Evolutionary conservation across 768 basidiomycete genomes (phyloP).

Genomic region (Clathrus columnatus): DNA sequence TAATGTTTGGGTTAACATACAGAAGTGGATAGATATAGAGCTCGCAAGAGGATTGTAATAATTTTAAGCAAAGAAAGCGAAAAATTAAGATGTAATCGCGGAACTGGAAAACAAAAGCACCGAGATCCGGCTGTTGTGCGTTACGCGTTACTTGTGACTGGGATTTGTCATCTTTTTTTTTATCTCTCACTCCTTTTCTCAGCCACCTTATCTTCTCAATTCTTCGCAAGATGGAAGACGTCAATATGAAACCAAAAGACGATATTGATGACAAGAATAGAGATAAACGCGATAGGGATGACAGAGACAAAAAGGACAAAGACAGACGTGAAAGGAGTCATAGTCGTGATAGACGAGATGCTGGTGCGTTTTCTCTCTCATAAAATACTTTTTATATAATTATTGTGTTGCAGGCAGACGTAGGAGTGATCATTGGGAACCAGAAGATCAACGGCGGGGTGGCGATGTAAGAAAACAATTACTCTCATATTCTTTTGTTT

Average conservation of each 20-base stretch:
- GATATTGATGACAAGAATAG: slow-evolving; percentile 14
- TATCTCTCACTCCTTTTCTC: not conserved
- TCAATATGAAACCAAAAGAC: slow-evolving; percentile 11
- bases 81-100: not conserved
- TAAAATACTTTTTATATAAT: slow-evolving; percentile 14
- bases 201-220: not conserved
- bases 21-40: slow-evolving; percentile 35
- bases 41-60: not conserved
- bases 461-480: slow-evolving; percentile 47
- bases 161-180: not conserved
- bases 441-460: slow-evolving; percentile 57
- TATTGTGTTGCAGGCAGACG: slow-evolving; percentile 36
- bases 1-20: slow-evolving; percentile 51
- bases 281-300: slow-evolving; percentile 16
- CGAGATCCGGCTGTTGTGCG: too few species aligned
- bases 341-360: slow-evolving; percentile 45
- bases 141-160: not conserved
- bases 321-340: slow-evolving; percentile 20
- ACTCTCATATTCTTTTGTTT: slow-evolving; percentile 3
- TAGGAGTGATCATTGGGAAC: slow-evolving; percentile 76
- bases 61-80: not conserved
- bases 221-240: slow-evolving; percentile 1
- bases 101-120: too few species aligned
- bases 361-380: slow-evolving; percentile 31
- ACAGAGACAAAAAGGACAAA: slow-evolving; percentile 22